Conservation (phyloP, 306 rosid genomes). For the Begonia peltatifolia region DNA sequence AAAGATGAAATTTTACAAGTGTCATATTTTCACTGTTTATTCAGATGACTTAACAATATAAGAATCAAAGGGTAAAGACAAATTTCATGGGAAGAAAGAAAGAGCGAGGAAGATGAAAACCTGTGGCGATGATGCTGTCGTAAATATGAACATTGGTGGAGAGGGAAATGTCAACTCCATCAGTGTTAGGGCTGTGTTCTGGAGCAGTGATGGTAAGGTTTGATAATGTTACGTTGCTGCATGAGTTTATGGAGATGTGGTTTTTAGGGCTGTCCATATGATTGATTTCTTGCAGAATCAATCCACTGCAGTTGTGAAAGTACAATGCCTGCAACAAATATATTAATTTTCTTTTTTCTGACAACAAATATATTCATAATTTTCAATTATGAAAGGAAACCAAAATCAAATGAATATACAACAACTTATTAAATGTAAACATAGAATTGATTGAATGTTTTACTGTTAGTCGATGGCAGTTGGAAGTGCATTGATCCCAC, state of each 20-base stretch:
- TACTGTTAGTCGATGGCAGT: too few relatives aligned
- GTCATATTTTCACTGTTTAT: background rate
- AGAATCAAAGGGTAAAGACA: slow-evolving; percentile 5
- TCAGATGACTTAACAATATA: slow-evolving; percentile 7
- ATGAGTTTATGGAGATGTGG: slow-evolving; percentile 10
- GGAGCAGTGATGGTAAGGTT: slow-evolving; percentile 16
- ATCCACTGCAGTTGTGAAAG: slow-evolving; percentile 4
- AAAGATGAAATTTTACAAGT: too few relatives aligned
- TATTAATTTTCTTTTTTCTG: too few relatives aligned
- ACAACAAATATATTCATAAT: background rate
- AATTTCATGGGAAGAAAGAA: background rate
- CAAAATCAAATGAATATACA: background rate
- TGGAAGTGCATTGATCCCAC: slow-evolving; percentile 1
- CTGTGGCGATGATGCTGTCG: slow-evolving; percentile 15
- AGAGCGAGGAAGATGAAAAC: background rate
- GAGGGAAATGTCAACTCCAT: slow-evolving; percentile 26
- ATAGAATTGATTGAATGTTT: too few relatives aligned
- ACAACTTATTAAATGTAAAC: background rate
- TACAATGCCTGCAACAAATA: slow-evolving; percentile 18
- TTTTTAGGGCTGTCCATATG: slow-evolving; percentile 13
- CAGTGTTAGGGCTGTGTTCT: slow-evolving; percentile 20
- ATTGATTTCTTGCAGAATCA: slow-evolving; percentile 8
- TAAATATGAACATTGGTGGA: slow-evolving; percentile 7
- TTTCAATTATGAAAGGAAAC: background rate
- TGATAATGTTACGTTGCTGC: background rate